Evolutionary conservation across 176 grass and related monocot genomes (phyloP), one percentile per base, ranked within the genome.

Genomic region (Aegilops sharonensis): DNA sequence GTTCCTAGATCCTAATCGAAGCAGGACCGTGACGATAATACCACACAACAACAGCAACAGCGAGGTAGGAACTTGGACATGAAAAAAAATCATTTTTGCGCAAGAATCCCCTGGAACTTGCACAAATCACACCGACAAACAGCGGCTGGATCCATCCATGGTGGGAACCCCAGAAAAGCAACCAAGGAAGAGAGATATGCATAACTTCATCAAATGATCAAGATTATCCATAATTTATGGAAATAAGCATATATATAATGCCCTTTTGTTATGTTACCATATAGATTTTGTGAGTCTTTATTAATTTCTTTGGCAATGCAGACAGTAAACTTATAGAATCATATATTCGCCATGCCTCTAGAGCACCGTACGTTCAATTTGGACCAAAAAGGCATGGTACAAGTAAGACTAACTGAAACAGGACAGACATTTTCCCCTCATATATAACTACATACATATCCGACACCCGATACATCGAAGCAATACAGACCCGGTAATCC

Each of bases 91-190:
- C 57, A 52, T 80, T 85, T 89, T 89, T 68, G 72, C 42, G 17
- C 76, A 73, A 73, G 75, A 80, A 85, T 88, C 80, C 76, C 75
- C 87, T 72, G 8, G 2, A 80, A 78, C 77, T 79, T 37, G 32
- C 57, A 35, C 75, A 89, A 89, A 89, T 80, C 82, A 29, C 82
- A 59, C 21, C 25, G 3, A 18, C 52, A 73, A 43, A 21, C 34
- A 62, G 17, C 20, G 64, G 27, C 5, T 21, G 23, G 17, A 70
- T 6, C 45, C 14, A 54, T 54, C 50, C 50, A 54, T 54, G 15
- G 50, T 54, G 15, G 15, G 15, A 54, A 54, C 50, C 15, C 50
- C 50, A 54, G 50, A 54, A 54, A 54, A 54, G 1, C 15, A 54
- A 18, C 15, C 5, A 5, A 54, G 50, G 50, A 54, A 54, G 50